Evolutionary conservation across 2,329 filamentous ascomycete species (phyloP).

Genomic region (Periconia sp.): DNA sequence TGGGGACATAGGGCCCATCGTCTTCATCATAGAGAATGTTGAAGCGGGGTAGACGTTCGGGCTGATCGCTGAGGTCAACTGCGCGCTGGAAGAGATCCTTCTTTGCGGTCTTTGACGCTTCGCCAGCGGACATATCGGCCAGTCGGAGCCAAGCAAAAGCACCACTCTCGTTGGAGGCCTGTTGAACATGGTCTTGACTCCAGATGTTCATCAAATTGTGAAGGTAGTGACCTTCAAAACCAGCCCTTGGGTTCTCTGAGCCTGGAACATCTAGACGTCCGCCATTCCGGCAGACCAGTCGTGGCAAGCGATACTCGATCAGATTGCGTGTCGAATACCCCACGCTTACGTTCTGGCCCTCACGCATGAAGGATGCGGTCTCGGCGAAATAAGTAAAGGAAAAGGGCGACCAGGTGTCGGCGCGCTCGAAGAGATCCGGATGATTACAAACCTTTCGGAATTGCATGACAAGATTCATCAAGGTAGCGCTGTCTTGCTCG

Average conservation of each 20-base stretch:
- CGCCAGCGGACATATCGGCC: constrained; percentile 74
- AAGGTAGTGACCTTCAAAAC: constrained; percentile 80
- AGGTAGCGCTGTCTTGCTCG: constrained; percentile 89
- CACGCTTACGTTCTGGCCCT: constrained; percentile 79
- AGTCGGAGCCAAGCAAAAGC: constrained; percentile 93
- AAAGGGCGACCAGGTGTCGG: constrained; percentile 86
- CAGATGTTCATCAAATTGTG: constrained; percentile 89
- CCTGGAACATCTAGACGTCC: constrained; percentile 79
- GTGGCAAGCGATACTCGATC: constrained; percentile 84
- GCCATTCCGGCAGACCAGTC: constrained; percentile 79
- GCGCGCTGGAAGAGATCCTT: constrained; percentile 77
- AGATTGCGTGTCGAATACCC: constrained; percentile 86
- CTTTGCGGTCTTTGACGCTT: constrained; percentile 73
- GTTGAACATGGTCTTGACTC: constrained; percentile 76
- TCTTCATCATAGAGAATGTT: constrained; percentile 71
- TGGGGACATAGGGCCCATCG: constrained; percentile 70
- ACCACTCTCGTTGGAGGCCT: constrained; percentile 65
- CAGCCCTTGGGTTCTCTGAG: constrained; percentile 73
- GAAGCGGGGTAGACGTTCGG: constrained; percentile 69
- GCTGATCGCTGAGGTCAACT: constrained; percentile 58
- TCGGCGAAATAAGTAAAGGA: constrained; percentile 89
- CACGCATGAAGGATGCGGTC: constrained; percentile 91
- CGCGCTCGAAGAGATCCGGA: constrained; percentile 93
- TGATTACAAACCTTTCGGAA: constrained; percentile 99
- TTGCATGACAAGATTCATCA: constrained; percentile 99